Evolutionary conservation across 75 land plant genomes (phyloP).

Genomic region (Selaginella tamariscina): DNA sequence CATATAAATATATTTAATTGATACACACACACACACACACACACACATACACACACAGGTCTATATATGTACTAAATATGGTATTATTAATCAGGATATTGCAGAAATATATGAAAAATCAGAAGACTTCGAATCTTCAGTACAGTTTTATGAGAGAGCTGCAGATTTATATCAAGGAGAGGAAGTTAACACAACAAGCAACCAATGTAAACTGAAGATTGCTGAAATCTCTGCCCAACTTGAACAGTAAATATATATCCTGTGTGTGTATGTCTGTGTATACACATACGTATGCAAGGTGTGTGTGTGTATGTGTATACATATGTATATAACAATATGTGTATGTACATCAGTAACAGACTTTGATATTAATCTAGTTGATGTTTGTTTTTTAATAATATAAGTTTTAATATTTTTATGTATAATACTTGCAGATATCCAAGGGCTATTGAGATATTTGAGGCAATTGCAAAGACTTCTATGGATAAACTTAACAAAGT

Average conservation of each 20-base stretch:
- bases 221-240: slow-evolving; percentile 87
- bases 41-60: no score
- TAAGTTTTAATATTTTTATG: neutral
- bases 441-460: slow-evolving; percentile 76
- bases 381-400: no score
- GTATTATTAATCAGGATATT: slow-evolving; percentile 47
- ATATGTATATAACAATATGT: no score
- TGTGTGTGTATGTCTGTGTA: no score
- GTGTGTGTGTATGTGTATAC: no score
- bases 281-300: no score
- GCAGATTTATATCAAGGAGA: slow-evolving; percentile 85
- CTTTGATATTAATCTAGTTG: no score
- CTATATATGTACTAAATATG: no score
- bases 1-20: no score
- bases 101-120: slow-evolving; percentile 73
- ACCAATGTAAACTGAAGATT: slow-evolving; percentile 85
- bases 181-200: slow-evolving; percentile 65
- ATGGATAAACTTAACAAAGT: slow-evolving; percentile 70
- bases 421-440: slow-evolving; percentile 43
- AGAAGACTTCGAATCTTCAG: slow-evolving; percentile 55
- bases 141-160: slow-evolving; percentile 56
- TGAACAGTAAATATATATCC: slow-evolving; percentile 64
- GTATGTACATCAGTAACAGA: no score
- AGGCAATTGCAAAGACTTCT: slow-evolving; percentile 58
- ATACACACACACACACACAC: no score